Base-by-base conservation (phyloP, 768 basidiomycete genomes). In the Boletus edulis region DNA sequence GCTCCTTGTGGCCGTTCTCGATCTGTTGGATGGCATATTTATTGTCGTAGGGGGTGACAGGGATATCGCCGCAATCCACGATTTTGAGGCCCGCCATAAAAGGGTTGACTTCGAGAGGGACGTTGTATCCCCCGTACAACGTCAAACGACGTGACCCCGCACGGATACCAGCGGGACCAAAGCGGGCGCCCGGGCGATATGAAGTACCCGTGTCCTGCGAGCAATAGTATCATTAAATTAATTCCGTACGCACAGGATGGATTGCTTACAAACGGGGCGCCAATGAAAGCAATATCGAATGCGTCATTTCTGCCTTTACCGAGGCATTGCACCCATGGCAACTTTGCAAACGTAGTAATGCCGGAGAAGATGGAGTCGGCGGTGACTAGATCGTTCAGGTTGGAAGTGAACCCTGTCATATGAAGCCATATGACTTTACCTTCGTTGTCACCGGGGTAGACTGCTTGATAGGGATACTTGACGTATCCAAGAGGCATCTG, bases 251-350 rank as follows among this genome's bases (percentile, higher is more conserved):
- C 40, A 14, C 10, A 40, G n/a, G 13, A 5, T 34, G 5, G 17
- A 37, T n/a, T 18, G 66, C 81, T 66, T 72, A 87, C 86, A 63
- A 90, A 89, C 1, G 87, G 87, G 39, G 86, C 87, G 31, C 87
- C 92, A 39, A 94, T 71, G 67, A 95, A 83, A 22, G 89, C 91
- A 51, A 95, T 86, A 69, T 95, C 93, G 60, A 90, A 86, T 1
- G 78, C 69, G 31, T 74, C 68, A 49, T 83, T 65, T 44, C 68
- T 77, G 51, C 87, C 82, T 58, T 79, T 79, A 41, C 83, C 83
- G 48, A 94, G 81, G 67, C 92, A 94, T 59, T 85, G 81, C 1
- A 84, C 79, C 82, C 88, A 92, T 27, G 90, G 90, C n/a, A 95
- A 78, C 69, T 81, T 92, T 17, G 93, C 92, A 67, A 94, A 95